These are phyloP conservation scores for Penicillium atrosanguineum DNA, from an alignment of 495 filamentous ascomycete genomes.

Conservation along the genomic window DNA sequence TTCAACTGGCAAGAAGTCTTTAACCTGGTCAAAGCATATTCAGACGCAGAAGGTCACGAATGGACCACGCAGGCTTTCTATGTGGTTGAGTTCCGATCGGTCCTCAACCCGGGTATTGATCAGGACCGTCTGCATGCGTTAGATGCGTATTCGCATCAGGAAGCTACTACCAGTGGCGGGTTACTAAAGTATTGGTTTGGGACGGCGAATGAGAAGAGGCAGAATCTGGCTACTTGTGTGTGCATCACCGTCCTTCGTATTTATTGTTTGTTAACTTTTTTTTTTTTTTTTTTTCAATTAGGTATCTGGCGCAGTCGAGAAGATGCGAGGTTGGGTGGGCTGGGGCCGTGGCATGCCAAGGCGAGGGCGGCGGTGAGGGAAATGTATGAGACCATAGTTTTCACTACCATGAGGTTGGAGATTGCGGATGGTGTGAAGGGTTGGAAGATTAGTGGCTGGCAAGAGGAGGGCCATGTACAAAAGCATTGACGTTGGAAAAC, in stretches of 20 bases:
- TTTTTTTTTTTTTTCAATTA: conserved; percentile 16
- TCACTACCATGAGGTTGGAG: conserved; percentile 57
- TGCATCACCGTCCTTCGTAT: not conserved
- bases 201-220: conserved; percentile 56
- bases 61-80: conserved; percentile 73
- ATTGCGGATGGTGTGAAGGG: conserved; percentile 53
- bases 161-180: conserved; percentile 76
- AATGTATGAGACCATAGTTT: conserved; percentile 56
- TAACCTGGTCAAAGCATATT: conserved; percentile 42
- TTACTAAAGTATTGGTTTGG: conserved; percentile 91
- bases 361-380: conserved; percentile 33
- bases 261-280: not conserved
- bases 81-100: conserved; percentile 77
- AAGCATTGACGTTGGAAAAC: not conserved
- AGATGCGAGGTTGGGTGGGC: conserved; percentile 67
- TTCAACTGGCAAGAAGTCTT: conserved; percentile 78
- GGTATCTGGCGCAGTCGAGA: conserved; percentile 67
- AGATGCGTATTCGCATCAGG: conserved; percentile 72
- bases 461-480: conserved; percentile 9
- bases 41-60: conserved; percentile 40
- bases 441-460: conserved; percentile 63
- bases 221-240: conserved; percentile 73
- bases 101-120: conserved; percentile 58
- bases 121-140: conserved; percentile 60
- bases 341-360: conserved; percentile 53